These are phyloP conservation scores for Alternaria atra DNA, from an alignment of 2,329 filamentous ascomycete species.

Conservation along the genomic window DNA sequence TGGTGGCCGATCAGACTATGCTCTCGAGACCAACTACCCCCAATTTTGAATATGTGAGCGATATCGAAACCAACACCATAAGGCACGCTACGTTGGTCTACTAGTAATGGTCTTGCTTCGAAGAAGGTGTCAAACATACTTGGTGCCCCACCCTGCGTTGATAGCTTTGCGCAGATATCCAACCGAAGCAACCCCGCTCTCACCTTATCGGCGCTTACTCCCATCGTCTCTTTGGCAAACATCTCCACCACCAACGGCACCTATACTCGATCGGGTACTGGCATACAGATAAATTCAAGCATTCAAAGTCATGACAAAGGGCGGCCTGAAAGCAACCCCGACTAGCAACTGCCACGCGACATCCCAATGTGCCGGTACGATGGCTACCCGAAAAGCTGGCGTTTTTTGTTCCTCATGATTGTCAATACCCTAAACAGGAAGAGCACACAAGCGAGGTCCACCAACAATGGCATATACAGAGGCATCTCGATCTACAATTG, in stretches of 20 bases:
- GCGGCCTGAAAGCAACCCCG: conserved; percentile 1
- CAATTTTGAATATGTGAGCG: not conserved
- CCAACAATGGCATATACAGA: not conserved
- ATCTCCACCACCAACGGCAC: conserved; percentile 25
- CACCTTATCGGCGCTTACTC: conserved; percentile 37
- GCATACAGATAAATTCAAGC: not conserved
- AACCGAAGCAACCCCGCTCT: conserved; percentile 23
- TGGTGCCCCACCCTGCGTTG: conserved; percentile 6
- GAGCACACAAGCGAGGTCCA: not conserved
- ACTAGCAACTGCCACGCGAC: conserved; percentile 10
- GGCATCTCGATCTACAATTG: not conserved
- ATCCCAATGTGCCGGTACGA: not conserved
- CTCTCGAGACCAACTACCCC: not conserved
- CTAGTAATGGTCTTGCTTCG: conserved; percentile 2
- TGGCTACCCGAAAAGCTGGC: not conserved
- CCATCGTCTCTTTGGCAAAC: conserved; percentile 31
- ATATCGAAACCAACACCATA: not conserved
- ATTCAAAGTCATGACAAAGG: conserved; percentile 5
- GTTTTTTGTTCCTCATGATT: not conserved
- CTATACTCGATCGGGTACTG: conserved; percentile 14
- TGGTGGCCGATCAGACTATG: not conserved
- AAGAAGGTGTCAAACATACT: conserved; percentile 5
- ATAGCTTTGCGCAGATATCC: conserved; percentile 9
- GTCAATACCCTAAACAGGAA: not conserved
- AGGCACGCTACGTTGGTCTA: conserved; percentile 1